phyloP scores from a whole-genome alignment of 192 early-diverging fungal genomes.

The Podila clonocystis region DNA sequence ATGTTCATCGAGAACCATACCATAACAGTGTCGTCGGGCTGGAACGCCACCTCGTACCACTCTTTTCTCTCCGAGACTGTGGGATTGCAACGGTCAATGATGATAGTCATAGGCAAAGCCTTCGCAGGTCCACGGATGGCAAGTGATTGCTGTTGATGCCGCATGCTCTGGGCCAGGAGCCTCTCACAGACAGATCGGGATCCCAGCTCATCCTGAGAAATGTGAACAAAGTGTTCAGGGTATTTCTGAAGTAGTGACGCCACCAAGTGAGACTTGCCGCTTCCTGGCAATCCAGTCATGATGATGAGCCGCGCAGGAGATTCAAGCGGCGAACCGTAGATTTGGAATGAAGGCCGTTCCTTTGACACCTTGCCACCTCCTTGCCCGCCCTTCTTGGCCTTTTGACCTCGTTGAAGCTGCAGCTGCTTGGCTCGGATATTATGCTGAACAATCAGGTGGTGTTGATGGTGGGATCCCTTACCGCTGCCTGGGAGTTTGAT shows the following conservation, averaged over 20 bases:
- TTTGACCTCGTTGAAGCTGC: conserved; percentile 45
- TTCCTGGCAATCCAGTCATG: conserved; percentile 32
- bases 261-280: conserved; percentile 36
- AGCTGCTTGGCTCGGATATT: conserved; percentile 30
- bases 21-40: conserved; percentile 34
- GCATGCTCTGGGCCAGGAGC: conserved; percentile 45
- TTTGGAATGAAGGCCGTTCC: conserved; percentile 31
- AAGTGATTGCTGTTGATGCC: conserved; percentile 43
- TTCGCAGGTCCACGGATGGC: conserved; percentile 32
- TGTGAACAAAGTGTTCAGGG: conserved; percentile 45
- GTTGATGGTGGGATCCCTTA: conserved; percentile 34
- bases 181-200: conserved; percentile 44
- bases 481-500: conserved; percentile 42
- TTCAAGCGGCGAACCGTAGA: conserved; percentile 22
- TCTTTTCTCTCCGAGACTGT: conserved; percentile 38
- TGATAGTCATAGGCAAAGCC: conserved; percentile 45
- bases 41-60: conserved; percentile 51
- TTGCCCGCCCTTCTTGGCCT: conserved; percentile 30
- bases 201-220: conserved; percentile 46
- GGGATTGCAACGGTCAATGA: conserved; percentile 43
- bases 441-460: conserved; percentile 46
- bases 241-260: conserved; percentile 26
- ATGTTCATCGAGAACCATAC: conserved; percentile 37
- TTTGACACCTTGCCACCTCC: conserved; percentile 31
- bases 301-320: conserved; percentile 37